These are phyloP conservation scores for Leccinum variicolor DNA, from an alignment of 768 basidiomycete species.

Conservation along the genomic window DNA sequence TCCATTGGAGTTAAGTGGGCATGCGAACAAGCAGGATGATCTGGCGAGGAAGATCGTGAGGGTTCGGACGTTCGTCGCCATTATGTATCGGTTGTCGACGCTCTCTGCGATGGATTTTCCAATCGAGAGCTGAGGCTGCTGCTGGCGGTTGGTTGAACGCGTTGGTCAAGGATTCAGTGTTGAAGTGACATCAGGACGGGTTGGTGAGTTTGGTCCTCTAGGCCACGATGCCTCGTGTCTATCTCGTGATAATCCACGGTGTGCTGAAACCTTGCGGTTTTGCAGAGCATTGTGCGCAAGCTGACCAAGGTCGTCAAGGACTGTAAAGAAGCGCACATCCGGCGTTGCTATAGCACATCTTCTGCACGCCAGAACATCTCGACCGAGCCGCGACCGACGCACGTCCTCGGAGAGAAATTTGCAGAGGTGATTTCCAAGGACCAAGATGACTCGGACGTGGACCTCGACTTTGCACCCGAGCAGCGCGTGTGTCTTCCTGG, in stretches of 20 bases:
- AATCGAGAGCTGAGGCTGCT: slow-evolving; percentile 71
- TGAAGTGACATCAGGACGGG: slow-evolving; percentile 65
- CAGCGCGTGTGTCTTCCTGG: slow-evolving; percentile 40
- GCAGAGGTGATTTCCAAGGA: slow-evolving; percentile 50
- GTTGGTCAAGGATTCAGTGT: slow-evolving; percentile 65
- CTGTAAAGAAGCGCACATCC: slow-evolving; percentile 66
- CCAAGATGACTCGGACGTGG: slow-evolving; percentile 70
- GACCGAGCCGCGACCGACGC: slow-evolving; percentile 35
- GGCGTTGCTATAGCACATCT: slow-evolving; percentile 30
- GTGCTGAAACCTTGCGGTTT: slow-evolving; percentile 5
- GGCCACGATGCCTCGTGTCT: background rate
- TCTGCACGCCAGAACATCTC: slow-evolving; percentile 30
- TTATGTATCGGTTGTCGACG: slow-evolving; percentile 87
- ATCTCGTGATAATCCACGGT: background rate
- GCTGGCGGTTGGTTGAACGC: slow-evolving; percentile 80
- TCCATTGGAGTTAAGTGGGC: slow-evolving; percentile 75
- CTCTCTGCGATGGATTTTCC: slow-evolving; percentile 89
- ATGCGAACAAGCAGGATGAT: slow-evolving; percentile 50
- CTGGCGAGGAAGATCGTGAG: slow-evolving; percentile 73
- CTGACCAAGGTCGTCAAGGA: slow-evolving; percentile 82
- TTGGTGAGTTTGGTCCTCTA: slow-evolving; percentile 47
- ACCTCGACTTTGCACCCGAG: slow-evolving; percentile 69
- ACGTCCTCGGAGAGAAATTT: slow-evolving; percentile 60
- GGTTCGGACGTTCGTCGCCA: slow-evolving; percentile 85
- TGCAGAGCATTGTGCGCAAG: slow-evolving; percentile 74